These are phyloP conservation scores for Penicillium steckii DNA, from an alignment of 495 filamentous ascomycete genomes.

Conservation along the genomic window DNA sequence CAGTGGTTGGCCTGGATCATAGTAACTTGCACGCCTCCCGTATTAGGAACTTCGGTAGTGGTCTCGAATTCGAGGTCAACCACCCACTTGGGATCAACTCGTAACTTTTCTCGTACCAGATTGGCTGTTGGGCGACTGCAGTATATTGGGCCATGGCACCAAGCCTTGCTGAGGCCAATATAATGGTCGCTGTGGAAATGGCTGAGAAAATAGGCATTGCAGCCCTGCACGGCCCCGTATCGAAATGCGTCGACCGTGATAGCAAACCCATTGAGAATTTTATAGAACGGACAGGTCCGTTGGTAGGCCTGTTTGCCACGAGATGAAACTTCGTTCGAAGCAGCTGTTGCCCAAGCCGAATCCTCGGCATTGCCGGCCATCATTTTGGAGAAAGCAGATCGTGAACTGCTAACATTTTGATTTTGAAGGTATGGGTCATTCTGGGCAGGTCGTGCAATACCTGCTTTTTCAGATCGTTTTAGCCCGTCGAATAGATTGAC, in stretches of 20 bases:
- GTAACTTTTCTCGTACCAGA: conserved; percentile 80
- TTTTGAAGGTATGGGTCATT: conserved; percentile 65
- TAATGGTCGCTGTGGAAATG: conserved; percentile 99
- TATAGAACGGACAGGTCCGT: conserved; percentile 96
- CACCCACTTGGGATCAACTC: conserved; percentile 83
- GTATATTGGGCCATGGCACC: conserved; percentile 94
- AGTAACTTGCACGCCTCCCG: conserved; percentile 78
- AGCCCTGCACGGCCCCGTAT: conserved; percentile 89
- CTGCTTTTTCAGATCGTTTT: conserved; percentile 62
- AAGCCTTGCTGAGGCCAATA: conserved; percentile 80
- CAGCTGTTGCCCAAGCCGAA: conserved; percentile 82
- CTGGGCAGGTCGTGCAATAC: conserved; percentile 73
- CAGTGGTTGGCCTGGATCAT: conserved; percentile 98
- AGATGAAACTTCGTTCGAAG: conserved; percentile 71
- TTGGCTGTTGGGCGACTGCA: conserved; percentile 91
- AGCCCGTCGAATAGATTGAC: conserved; percentile 22
- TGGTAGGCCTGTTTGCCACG: conserved; percentile 88
- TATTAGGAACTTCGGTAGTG: conserved; percentile 73
- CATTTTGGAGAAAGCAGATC: conserved; percentile 83
- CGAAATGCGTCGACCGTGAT: conserved; percentile 97
- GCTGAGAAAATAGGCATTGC: conserved; percentile 93
- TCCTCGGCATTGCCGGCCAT: conserved; percentile 92
- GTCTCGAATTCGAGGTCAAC: conserved; percentile 84
- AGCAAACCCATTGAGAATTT: conserved; percentile 87
- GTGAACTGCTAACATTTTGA: conserved; percentile 35